Evolutionary conservation across 2,329 filamentous ascomycete genomes (phyloP).

Genomic region (Colletotrichum viniferum): DNA sequence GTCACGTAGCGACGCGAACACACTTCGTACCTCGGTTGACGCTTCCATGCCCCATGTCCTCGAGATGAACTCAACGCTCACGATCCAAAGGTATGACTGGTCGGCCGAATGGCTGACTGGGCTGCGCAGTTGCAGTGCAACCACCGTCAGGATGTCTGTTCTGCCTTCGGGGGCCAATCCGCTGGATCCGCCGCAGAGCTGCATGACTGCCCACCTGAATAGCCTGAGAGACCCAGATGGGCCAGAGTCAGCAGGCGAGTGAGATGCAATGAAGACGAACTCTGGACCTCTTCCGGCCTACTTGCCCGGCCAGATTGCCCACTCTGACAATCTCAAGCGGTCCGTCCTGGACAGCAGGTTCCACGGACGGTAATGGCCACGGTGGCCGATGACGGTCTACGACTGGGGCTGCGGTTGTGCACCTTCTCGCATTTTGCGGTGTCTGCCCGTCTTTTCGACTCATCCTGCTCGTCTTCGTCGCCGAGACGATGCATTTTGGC

Average conservation of each 20-base stretch:
- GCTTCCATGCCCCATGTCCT: neutral
- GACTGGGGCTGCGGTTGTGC: neutral
- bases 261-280: neutral
- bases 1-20: neutral
- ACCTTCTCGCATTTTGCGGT: neutral
- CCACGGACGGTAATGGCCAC: neutral
- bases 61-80: neutral
- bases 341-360: neutral
- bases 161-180: conserved; percentile 1
- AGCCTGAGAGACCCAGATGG: conserved; percentile 9
- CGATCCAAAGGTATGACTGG: neutral
- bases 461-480: neutral
- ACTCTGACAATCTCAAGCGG: neutral
- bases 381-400: neutral
- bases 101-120: neutral
- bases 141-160: neutral
- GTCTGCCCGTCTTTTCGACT: neutral
- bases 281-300: neutral
- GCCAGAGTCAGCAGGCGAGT: neutral
- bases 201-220: conserved; percentile 14
- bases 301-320: neutral
- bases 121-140: conserved; percentile 6
- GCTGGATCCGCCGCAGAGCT: conserved; percentile 15
- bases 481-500: neutral
- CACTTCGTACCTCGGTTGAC: neutral